These are phyloP conservation scores for Saccharomyces hybrid DNA, from an alignment of 1,139 yeast genomes.

Conservation along the genomic window DNA sequence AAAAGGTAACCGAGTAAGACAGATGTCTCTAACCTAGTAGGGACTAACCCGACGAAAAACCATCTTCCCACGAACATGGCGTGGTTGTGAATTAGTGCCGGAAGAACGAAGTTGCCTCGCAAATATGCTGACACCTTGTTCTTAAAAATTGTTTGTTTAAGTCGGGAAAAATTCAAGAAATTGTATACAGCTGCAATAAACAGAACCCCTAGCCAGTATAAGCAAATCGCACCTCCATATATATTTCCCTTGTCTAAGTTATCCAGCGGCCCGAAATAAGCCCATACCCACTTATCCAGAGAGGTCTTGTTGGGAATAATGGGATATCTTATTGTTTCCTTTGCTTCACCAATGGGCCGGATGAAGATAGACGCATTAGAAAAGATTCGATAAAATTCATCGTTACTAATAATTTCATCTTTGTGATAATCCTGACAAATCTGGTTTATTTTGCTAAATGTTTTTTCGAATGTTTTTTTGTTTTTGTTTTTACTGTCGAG, in stretches of 20 bases:
- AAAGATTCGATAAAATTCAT: not conserved
- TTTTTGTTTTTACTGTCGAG: not conserved
- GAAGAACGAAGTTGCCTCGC: not conserved
- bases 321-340: not conserved
- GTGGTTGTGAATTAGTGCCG: not conserved
- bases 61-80: not conserved
- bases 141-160: not conserved
- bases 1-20: constrained; percentile 42
- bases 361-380: not conserved
- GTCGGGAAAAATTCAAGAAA: not conserved
- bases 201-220: not conserved
- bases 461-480: constrained; percentile 1
- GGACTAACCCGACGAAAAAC: constrained; percentile 17
- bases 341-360: not conserved
- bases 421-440: not conserved
- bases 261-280: not conserved
- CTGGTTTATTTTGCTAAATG: not conserved
- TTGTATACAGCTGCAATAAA: not conserved
- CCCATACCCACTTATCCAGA: not conserved
- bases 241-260: not conserved
- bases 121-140: not conserved
- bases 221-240: not conserved
- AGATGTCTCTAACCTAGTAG: constrained; percentile 52
- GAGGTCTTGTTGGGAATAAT: not conserved
- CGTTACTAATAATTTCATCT: not conserved